Conservation (phyloP, 805 yeast genomes). For the Ogataea ganodermae region DNA sequence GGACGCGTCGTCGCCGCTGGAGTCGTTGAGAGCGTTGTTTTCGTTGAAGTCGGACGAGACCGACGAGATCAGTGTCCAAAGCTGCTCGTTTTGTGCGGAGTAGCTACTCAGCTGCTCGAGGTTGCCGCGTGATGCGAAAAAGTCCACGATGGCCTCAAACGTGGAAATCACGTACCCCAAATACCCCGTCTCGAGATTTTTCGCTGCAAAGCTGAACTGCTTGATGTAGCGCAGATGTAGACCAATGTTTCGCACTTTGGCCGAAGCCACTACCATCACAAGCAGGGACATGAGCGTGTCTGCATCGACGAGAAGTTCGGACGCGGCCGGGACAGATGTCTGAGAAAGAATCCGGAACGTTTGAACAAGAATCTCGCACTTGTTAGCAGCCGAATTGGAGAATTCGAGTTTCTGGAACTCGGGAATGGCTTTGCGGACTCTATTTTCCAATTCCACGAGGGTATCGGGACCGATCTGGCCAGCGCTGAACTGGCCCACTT, state of each 20-base stretch:
- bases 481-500: conserved; percentile 54
- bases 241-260: conserved; percentile 59
- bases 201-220: conserved; percentile 49
- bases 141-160: conserved; percentile 76
- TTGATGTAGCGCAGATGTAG: conserved; percentile 68
- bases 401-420: conserved; percentile 50
- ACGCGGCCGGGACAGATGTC: neutral
- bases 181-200: conserved; percentile 55
- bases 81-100: conserved; percentile 49
- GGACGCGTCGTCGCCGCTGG: conserved; percentile 17
- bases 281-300: conserved; percentile 76
- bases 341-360: conserved; percentile 55
- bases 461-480: conserved; percentile 18
- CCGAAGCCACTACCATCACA: conserved; percentile 66
- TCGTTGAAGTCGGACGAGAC: conserved; percentile 28
- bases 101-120: conserved; percentile 38
- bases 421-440: conserved; percentile 51
- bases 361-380: conserved; percentile 49
- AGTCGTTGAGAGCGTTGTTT: conserved; percentile 20
- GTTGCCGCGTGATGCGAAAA: conserved; percentile 46
- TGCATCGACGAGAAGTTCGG: conserved; percentile 59
- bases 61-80: conserved; percentile 53
- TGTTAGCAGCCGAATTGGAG: conserved; percentile 49
- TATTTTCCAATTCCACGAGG: conserved; percentile 39
- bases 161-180: conserved; percentile 80